Percentiles rank a stretch among this genome's conserved stretches.
Conservation (phyloP, 768 basidiomycete species). For the Pholiota microspora region DNA sequence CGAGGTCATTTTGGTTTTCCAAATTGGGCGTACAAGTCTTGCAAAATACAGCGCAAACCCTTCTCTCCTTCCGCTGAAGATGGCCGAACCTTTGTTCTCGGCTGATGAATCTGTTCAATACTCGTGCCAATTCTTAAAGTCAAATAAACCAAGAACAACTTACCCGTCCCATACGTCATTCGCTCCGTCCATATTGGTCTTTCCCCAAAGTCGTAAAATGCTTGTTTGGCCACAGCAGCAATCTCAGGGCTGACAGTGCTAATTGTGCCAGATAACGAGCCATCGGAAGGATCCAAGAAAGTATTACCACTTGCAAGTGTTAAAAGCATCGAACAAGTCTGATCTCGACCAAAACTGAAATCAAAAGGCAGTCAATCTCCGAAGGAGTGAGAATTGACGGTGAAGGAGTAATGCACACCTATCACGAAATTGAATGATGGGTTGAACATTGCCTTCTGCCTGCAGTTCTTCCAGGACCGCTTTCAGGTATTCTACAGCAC, state of each 20-base stretch:
- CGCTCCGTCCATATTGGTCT: constrained; percentile 81
- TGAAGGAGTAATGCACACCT: constrained; percentile 40
- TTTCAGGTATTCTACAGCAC: constrained; percentile 82
- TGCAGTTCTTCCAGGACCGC: constrained; percentile 83
- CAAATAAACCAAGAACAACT: constrained; percentile 17
- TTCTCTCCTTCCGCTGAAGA: constrained; percentile 86
- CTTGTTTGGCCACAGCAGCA: constrained; percentile 73
- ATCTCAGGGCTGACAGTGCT: constrained; percentile 59
- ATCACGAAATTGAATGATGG: constrained; percentile 81
- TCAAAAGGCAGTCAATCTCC: constrained; percentile 7
- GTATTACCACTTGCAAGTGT: constrained; percentile 84
- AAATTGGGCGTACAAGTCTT: constrained; percentile 80
- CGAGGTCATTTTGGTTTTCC: constrained; percentile 78
- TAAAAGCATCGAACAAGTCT: constrained; percentile 90
- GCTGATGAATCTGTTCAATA: constrained; percentile 30
- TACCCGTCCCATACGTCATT: constrained; percentile 73
- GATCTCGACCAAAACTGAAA: constrained; percentile 83
- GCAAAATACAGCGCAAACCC: constrained; percentile 87
- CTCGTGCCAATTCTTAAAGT: background rate
- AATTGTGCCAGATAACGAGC: constrained; percentile 43
- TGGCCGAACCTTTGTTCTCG: constrained; percentile 68
- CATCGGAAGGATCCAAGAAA: constrained; percentile 62
- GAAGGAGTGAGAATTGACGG: background rate
- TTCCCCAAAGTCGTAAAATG: constrained; percentile 84
- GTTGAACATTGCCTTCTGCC: constrained; percentile 69